phyloP scores from a whole-genome alignment of 768 basidiomycete species.

The Xerocomus potaroensis region DNA sequence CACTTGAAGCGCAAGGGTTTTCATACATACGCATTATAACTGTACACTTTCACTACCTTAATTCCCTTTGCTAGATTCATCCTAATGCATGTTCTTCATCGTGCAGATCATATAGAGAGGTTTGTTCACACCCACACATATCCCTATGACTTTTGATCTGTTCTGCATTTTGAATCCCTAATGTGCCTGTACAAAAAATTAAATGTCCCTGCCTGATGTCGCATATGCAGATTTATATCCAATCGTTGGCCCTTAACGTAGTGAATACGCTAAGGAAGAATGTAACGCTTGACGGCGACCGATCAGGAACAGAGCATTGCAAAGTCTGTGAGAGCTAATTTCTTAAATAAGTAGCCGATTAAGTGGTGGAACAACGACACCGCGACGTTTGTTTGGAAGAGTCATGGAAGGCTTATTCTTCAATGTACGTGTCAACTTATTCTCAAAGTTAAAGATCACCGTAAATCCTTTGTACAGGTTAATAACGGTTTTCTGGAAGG shows the following conservation, averaged over 20 bases:
- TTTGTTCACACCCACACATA: background rate
- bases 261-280: too few relatives aligned
- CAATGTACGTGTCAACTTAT: conserved; percentile 52
- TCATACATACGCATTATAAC: conserved; percentile 24
- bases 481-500: conserved; percentile 75
- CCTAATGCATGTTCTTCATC: conserved; percentile 23
- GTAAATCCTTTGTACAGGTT: conserved; percentile 45
- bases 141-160: background rate
- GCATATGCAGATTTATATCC: too few relatives aligned
- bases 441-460: background rate
- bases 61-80: conserved; percentile 28
- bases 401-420: conserved; percentile 86
- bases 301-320: too few relatives aligned
- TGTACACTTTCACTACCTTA: conserved; percentile 26
- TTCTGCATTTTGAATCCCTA: background rate
- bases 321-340: too few relatives aligned
- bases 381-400: conserved; percentile 2
- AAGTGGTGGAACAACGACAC: too few relatives aligned
- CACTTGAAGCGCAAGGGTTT: conserved; percentile 17
- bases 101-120: conserved; percentile 15
- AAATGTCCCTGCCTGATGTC: too few relatives aligned
- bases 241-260: too few relatives aligned
- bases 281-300: too few relatives aligned
- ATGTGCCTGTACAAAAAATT: background rate
- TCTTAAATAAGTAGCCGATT: too few relatives aligned